A percentile compares a stretch with the other conserved stretches of the same genome.
These are phyloP conservation scores for Rhynchospora tenuis DNA, from an alignment of 176 grass and related monocot genomes.

Conservation along the genomic window DNA sequence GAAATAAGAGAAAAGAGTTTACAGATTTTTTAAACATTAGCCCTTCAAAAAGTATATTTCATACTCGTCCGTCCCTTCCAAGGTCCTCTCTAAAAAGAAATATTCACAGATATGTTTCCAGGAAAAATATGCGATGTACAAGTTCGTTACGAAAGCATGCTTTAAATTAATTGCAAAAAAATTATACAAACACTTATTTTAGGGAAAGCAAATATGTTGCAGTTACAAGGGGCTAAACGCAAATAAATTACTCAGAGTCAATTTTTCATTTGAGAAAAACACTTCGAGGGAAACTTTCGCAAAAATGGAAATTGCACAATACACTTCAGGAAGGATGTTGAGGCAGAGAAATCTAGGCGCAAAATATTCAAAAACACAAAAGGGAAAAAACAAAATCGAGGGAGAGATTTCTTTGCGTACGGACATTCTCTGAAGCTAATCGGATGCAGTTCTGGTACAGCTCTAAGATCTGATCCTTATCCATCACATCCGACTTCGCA, in stretches of 20 bases:
- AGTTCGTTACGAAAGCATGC: not conserved
- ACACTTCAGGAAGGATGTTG: not conserved
- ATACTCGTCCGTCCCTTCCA: not conserved
- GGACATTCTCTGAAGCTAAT: constrained; percentile 86
- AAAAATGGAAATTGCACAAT: not conserved
- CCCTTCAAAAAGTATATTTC: not conserved
- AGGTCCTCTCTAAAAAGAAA: not conserved
- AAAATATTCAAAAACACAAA: not conserved
- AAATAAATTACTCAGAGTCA: not conserved
- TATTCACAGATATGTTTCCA: not conserved
- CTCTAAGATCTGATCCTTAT: constrained; percentile 82
- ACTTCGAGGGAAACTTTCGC: not conserved
- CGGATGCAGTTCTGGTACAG: constrained; percentile 95
- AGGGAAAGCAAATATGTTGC: not conserved
- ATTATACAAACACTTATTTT: not conserved
- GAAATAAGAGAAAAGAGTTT: not conserved
- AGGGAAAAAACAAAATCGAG: not conserved
- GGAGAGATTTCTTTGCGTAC: not conserved
- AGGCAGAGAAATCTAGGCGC: not conserved
- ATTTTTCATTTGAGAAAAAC: not conserved
- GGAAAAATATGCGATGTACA: not conserved
- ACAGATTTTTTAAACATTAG: not conserved
- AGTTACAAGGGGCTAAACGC: not conserved
- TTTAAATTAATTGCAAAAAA: not conserved
- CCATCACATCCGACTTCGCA: constrained; percentile 40